Conservation (phyloP, 371 early-diverging fungal genomes). For the Mucor mucedo region DNA sequence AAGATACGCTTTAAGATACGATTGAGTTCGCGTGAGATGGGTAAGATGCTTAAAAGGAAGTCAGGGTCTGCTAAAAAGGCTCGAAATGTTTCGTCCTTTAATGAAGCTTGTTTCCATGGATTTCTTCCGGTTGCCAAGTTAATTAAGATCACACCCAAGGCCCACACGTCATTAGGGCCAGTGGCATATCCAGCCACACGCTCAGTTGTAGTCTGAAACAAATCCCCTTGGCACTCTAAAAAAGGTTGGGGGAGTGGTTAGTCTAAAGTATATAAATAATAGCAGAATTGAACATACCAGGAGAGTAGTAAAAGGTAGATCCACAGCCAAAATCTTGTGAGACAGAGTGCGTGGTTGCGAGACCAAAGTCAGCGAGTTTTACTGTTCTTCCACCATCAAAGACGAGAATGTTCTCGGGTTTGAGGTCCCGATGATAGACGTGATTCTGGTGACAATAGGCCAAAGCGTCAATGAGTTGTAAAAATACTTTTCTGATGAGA, state of each 20-base stretch:
- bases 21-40: constrained; percentile 72
- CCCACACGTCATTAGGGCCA: constrained; percentile 85
- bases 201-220: constrained; percentile 35
- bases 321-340: constrained; percentile 91
- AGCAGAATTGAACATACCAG: constrained; percentile 50
- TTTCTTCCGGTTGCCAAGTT: constrained; percentile 79
- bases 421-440: constrained; percentile 78
- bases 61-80: constrained; percentile 67
- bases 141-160: constrained; percentile 82
- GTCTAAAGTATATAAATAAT: not conserved
- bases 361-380: constrained; percentile 94
- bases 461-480: constrained; percentile 63
- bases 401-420: constrained; percentile 72
- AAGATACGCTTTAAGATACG: constrained; percentile 77
- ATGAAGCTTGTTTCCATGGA: constrained; percentile 81
- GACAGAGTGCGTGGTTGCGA: constrained; percentile 76
- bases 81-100: constrained; percentile 73
- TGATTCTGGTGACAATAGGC: constrained; percentile 57
- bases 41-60: constrained; percentile 69
- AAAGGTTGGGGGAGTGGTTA: not conserved
- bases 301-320: constrained; percentile 90
- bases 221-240: constrained; percentile 78
- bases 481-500: constrained; percentile 56
- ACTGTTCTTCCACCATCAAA: constrained; percentile 56
- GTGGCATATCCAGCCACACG: constrained; percentile 63